Conservation (phyloP, 1,139 yeast species). For the Torulaspora globosa region DNA sequence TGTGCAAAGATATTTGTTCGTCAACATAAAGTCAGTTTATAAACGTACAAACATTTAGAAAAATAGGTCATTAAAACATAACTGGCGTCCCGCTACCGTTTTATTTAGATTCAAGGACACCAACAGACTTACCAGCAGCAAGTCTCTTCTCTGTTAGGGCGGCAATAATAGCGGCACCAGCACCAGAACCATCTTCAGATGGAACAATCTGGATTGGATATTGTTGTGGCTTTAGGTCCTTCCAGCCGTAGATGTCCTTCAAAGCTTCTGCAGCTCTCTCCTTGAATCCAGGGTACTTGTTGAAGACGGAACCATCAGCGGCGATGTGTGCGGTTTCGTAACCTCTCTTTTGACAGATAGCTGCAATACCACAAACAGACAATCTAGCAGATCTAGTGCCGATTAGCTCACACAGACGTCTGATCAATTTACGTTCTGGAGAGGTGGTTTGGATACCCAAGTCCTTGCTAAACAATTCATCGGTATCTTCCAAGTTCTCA, state of each 20-base stretch:
- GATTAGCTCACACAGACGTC: constrained; percentile 77
- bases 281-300: constrained; percentile 88
- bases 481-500: constrained; percentile 76
- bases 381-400: constrained; percentile 93
- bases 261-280: constrained; percentile 86
- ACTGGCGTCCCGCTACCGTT: constrained; percentile 4
- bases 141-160: constrained; percentile 84
- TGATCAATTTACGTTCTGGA: constrained; percentile 77
- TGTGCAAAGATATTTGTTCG: not conserved
- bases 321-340: constrained; percentile 81
- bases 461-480: constrained; percentile 55
- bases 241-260: constrained; percentile 88
- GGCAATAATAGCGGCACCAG: constrained; percentile 96
- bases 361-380: constrained; percentile 94
- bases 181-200: constrained; percentile 98
- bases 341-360: constrained; percentile 84
- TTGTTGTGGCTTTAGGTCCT: constrained; percentile 39
- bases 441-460: constrained; percentile 64
- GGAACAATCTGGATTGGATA: constrained; percentile 80
- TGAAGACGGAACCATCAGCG: constrained; percentile 94
- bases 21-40: constrained; percentile 10
- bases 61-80: constrained; percentile 13
- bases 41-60: constrained; percentile 15
- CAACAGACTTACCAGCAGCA: constrained; percentile 68
- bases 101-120: constrained; percentile 40